Evolutionary conservation across 495 filamentous ascomycete genomes (phyloP).

Genomic region (Aspergillus bertholletiae): DNA sequence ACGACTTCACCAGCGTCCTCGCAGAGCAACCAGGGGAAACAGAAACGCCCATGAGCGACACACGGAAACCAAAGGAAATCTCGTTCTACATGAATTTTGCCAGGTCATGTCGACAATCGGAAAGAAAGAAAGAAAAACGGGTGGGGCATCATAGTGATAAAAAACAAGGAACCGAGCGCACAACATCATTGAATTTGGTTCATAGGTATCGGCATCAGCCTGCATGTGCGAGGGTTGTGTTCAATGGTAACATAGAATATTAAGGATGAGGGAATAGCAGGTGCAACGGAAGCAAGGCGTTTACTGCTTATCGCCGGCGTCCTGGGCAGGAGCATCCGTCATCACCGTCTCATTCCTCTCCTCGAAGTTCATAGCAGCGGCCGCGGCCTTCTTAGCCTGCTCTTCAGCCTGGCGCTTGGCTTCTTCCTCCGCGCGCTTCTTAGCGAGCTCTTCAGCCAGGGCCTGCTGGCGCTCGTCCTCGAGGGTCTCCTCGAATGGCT

Average conservation of each 20-base stretch:
- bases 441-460: slow-evolving; percentile 77
- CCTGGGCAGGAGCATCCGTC: slow-evolving; percentile 49
- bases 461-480: slow-evolving; percentile 46
- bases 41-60: background rate
- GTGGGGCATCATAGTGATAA: too few species aligned
- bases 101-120: background rate
- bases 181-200: slow-evolving; percentile 20
- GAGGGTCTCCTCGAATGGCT: background rate
- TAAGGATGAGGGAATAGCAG: background rate
- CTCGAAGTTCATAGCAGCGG: slow-evolving; percentile 40
- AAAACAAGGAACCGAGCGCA: slow-evolving; percentile 9
- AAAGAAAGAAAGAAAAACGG: background rate
- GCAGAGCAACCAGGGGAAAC: too few species aligned
- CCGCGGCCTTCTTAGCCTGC: slow-evolving; percentile 48
- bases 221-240: slow-evolving; percentile 8
- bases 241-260: slow-evolving; percentile 5
- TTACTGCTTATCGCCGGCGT: slow-evolving; percentile 42
- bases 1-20: too few species aligned
- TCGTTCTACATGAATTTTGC: slow-evolving; percentile 6
- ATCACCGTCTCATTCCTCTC: slow-evolving; percentile 50
- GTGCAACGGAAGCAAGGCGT: slow-evolving; percentile 3
- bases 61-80: background rate
- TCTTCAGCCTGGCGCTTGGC: slow-evolving; percentile 54
- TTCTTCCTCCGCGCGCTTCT: slow-evolving; percentile 73
- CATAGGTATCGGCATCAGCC: slow-evolving; percentile 21